These are phyloP conservation scores for Fusarium sp. DNA, from an alignment of 2,329 filamentous ascomycete genomes.

Conservation along the genomic window DNA sequence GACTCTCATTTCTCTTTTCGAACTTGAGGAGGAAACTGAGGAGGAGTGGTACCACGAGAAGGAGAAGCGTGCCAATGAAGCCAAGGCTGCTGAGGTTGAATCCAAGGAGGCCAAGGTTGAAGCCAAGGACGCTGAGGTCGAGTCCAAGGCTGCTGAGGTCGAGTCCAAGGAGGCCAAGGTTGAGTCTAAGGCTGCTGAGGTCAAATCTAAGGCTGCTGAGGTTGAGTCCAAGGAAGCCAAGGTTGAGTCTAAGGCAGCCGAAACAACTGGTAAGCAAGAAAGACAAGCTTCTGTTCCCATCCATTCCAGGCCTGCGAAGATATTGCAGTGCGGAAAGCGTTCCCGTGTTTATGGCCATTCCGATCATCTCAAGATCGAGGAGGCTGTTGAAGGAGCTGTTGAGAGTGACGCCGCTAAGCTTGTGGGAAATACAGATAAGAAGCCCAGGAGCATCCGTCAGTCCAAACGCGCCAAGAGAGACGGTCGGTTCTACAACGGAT, in stretches of 20 bases:
- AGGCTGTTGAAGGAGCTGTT: conserved; percentile 28
- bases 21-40: conserved; percentile 4
- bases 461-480: conserved; percentile 18
- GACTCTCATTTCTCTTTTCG: conserved; percentile 26
- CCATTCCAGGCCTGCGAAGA: neutral
- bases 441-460: neutral
- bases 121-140: neutral
- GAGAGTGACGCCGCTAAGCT: conserved; percentile 20
- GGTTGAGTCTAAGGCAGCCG: neutral
- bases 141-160: neutral
- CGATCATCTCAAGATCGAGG: conserved; percentile 12
- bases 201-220: no score
- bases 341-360: no score
- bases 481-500: conserved; percentile 41
- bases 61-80: conserved; percentile 1
- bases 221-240: neutral
- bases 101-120: neutral
- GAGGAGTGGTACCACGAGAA: conserved; percentile 3
- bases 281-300: conserved; percentile 25
- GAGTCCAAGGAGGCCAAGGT: neutral
- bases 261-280: conserved; percentile 8
- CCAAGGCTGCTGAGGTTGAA: neutral
- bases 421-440: conserved; percentile 18
- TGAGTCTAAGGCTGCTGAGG: neutral
- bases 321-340: no score